Base-by-base conservation (phyloP, 148 eudicot genomes). In the Fagopyrum tataricum region DNA sequence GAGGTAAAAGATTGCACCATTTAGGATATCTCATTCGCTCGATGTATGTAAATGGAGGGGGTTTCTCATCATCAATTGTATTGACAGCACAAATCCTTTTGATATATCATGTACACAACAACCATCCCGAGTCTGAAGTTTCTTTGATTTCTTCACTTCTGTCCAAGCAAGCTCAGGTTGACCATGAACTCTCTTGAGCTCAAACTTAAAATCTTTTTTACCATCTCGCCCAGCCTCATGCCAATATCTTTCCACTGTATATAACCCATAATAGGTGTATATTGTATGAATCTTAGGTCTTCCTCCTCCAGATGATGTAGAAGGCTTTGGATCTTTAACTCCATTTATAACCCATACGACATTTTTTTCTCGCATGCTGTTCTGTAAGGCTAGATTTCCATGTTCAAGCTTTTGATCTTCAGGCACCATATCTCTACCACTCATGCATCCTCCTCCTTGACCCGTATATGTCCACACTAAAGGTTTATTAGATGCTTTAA, bases 401-500 rank as follows among this genome's bases (percentile, higher is more conserved):
- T 88, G 82, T 73, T 81, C 92, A 71, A 93, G 96, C 72, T 90
- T 90, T 82, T 93, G 98, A 75, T 93, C 93, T 76, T 84, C 87
- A 51, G 84, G 83, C 58, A 31, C 37, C 37, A 31, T 31, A 31
- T 74, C 67, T 84, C 77, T 75, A 23, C 87, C 86, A 4, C 73
- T 59, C 2, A 76, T 31, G 37, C 37, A 62, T 51, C 80, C 81
- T 72, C 95, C 95, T 44, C 97, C 97, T 77, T 87, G 89, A 69
- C 95, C 97, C 24, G 85, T 84, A 77, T 87, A 91, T 67, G 81
- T 82, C 72, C 89, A 79, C 41, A n/a, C n/a, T n/a, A n/a, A n/a
- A n/a, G n/a, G n/a, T n/a, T n/a, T n/a, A n/a, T n/a, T n/a, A n/a
- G n/a, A n/a, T n/a, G n/a, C n/a, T n/a, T n/a, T n/a, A n/a, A n/a